Percentiles rank a stretch among this genome's conserved stretches.
phyloP scores from a whole-genome alignment of 2,329 filamentous ascomycete species.

The Geosmithia morbida region DNA sequence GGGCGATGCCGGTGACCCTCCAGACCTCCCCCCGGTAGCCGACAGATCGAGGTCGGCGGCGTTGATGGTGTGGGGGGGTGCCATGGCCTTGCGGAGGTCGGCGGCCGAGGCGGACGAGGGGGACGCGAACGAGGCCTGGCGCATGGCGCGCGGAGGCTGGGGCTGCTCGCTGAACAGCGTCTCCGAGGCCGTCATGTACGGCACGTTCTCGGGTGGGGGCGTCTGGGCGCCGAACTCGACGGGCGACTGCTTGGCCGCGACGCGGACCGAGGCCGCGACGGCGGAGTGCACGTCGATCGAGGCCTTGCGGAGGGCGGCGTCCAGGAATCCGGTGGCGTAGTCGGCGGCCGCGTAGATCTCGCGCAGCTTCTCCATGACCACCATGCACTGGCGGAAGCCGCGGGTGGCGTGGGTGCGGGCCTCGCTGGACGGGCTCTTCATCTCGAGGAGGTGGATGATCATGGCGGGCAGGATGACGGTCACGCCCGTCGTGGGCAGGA shows the following conservation, averaged over 20 bases:
- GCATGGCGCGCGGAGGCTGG: neutral
- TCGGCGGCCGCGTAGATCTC: conserved; percentile 92
- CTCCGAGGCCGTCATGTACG: conserved; percentile 26
- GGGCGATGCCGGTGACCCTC: neutral
- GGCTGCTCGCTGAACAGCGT: conserved; percentile 18
- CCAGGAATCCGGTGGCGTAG: conserved; percentile 89
- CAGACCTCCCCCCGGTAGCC: conserved; percentile 6
- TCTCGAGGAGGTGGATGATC: conserved; percentile 85
- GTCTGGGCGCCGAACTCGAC: conserved; percentile 27
- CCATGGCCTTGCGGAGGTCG: conserved; percentile 10
- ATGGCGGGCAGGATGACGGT: conserved; percentile 85
- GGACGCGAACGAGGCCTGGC: neutral
- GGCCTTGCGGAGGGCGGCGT: conserved; percentile 78
- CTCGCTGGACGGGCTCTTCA: conserved; percentile 63
- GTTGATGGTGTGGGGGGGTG: conserved; percentile 22
- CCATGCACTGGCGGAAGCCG: conserved; percentile 86
- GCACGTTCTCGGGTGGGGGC: conserved; percentile 36
- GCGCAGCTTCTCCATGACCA: conserved; percentile 72
- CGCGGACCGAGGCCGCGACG: conserved; percentile 6
- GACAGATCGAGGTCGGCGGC: conserved; percentile 18
- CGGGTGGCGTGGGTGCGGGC: conserved; percentile 60
- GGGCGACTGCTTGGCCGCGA: conserved; percentile 19
- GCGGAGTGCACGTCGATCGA: conserved; percentile 49
- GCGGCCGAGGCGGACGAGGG: conserved; percentile 2
- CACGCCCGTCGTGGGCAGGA: conserved; percentile 76